Percentiles rank a stretch among this genome's conserved stretches.
phyloP scores from a whole-genome alignment of 495 filamentous ascomycete genomes.

The Daldinia decipiens region DNA sequence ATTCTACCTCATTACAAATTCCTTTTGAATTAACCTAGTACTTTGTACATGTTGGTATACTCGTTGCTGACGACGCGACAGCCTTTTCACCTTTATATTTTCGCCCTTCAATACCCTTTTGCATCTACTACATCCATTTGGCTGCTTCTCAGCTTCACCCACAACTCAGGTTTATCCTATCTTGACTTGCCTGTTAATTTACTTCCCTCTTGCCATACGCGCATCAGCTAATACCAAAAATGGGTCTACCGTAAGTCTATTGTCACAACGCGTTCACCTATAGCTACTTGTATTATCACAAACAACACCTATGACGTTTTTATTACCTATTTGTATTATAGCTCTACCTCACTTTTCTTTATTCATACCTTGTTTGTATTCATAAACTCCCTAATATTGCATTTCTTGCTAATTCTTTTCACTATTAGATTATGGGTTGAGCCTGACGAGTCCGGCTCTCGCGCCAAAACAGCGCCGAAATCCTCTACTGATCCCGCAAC shows the following conservation, averaged over 20 bases:
- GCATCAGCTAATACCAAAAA: conserved; percentile 54
- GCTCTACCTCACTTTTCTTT: not conserved
- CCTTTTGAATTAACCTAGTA: not conserved
- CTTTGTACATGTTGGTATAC: not conserved
- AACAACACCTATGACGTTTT: not conserved
- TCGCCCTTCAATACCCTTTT: not conserved
- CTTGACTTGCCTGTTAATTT: conserved; percentile 11
- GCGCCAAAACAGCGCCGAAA: conserved; percentile 63
- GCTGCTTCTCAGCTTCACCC: not conserved
- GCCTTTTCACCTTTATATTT: not conserved
- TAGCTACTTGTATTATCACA: conserved; percentile 9
- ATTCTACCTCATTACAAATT: not conserved
- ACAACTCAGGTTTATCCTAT: not conserved
- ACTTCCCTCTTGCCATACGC: conserved; percentile 19
- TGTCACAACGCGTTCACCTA: conserved; percentile 38
- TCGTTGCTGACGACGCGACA: not conserved
- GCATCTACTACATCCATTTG: not conserved
- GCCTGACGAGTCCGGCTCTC: conserved; percentile 65
- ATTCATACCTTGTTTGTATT: not conserved
- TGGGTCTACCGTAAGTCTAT: conserved; percentile 83
- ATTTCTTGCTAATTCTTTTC: conserved; percentile 18
- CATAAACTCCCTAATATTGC: not conserved
- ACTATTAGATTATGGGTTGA: conserved; percentile 62
- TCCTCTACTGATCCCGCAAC: conserved; percentile 56
- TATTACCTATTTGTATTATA: not conserved